Percentiles rank a stretch among this genome's conserved stretches.
Conservation (phyloP, 371 early-diverging fungal genomes). For the Cokeromyces recurvatus region DNA sequence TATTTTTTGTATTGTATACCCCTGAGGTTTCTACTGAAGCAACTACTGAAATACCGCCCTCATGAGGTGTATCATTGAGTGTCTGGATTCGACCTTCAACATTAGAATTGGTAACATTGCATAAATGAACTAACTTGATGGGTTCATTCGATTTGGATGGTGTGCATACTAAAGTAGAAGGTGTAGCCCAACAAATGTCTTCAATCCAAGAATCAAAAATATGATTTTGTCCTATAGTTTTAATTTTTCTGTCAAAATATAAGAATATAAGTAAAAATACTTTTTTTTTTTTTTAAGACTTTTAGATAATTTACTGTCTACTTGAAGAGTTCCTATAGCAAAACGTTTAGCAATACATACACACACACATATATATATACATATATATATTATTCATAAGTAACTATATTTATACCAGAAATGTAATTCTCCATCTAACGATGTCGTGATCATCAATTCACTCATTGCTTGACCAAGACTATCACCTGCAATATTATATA, state of each 20-base stretch:
- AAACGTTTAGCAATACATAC: too few relatives aligned
- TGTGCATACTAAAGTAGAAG: slow-evolving; percentile 21
- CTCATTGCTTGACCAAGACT: slow-evolving; percentile 3
- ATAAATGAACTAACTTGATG: slow-evolving; percentile 13
- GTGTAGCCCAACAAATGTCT: slow-evolving; percentile 32
- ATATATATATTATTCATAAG: too few relatives aligned
- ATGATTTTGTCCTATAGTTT: slow-evolving; percentile 15
- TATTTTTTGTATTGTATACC: slow-evolving; percentile 1
- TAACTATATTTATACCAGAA: slow-evolving; percentile 19
- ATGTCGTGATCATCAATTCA: slow-evolving; percentile 28
- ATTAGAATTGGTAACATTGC: slow-evolving; percentile 8
- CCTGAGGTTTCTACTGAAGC: slow-evolving; percentile 14
- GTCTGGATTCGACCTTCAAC: slow-evolving; percentile 22
- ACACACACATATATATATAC: too few relatives aligned
- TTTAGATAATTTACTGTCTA: background rate
- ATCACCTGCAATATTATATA: slow-evolving; percentile 21
- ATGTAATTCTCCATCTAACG: slow-evolving; percentile 30
- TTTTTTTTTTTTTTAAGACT: slow-evolving; percentile 9
- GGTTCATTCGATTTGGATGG: slow-evolving; percentile 11
- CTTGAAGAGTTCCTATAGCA: too few relatives aligned
- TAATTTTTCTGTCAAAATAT: slow-evolving; percentile 14
- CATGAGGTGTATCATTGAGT: slow-evolving; percentile 24
- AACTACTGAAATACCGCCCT: slow-evolving; percentile 19
- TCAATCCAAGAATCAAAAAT: slow-evolving; percentile 30
- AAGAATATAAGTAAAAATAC: background rate